Evolutionary conservation across 345 rosid genomes (phyloP).

Genomic region (Euphorbia lathyris): DNA sequence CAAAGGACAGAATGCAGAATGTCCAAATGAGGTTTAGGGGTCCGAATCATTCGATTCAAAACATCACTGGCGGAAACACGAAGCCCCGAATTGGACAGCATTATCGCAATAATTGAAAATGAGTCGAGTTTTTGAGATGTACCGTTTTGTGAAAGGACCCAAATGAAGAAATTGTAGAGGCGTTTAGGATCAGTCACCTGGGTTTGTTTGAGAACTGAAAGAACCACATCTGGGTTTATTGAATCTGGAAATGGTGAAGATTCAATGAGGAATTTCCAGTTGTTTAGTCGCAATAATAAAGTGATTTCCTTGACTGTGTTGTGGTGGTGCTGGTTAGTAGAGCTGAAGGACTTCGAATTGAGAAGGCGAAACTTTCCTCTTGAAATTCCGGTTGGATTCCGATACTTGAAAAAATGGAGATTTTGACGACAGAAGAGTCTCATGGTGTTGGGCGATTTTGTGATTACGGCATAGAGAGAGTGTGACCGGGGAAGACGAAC

Average conservation of each 20-base stretch:
- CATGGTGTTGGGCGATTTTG: constrained; percentile 3
- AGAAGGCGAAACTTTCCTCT: constrained; percentile 6
- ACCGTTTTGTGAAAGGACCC: constrained; percentile 41
- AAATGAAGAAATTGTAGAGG: constrained; percentile 61
- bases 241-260: constrained; percentile 35
- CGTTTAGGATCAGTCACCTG: constrained; percentile 45
- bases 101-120: constrained; percentile 49
- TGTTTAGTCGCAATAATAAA: constrained; percentile 35
- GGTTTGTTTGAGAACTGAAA: constrained; percentile 47
- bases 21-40: constrained; percentile 34
- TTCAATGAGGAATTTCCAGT: constrained; percentile 48
- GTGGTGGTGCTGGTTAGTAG: constrained; percentile 1
- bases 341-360: constrained; percentile 22
- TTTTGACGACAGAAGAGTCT: constrained; percentile 1
- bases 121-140: constrained; percentile 44
- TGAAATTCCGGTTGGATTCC: not conserved
- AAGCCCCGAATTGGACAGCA: constrained; percentile 45
- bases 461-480: not conserved
- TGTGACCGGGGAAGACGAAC: not conserved
- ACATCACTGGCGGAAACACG: constrained; percentile 41
- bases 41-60: constrained; percentile 42
- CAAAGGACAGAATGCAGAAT: constrained; percentile 48
- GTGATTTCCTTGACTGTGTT: constrained; percentile 41
- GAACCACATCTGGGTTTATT: constrained; percentile 60
- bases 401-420: constrained; percentile 7